Evolutionary conservation across 805 yeast genomes (phyloP).

Genomic region (Kodamaea fukazawae): DNA sequence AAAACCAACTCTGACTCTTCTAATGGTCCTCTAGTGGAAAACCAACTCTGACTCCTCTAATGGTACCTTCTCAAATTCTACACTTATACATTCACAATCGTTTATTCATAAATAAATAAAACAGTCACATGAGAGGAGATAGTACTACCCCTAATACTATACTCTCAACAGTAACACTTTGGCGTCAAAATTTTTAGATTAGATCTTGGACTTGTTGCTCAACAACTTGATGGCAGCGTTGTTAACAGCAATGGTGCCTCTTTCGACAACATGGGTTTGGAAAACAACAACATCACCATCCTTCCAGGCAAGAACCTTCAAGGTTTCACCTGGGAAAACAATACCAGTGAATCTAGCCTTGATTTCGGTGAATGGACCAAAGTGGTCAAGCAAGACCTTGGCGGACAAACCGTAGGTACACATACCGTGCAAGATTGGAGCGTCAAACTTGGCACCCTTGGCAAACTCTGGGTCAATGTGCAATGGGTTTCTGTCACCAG

Average conservation of each 20-base stretch:
- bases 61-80: too few relatives aligned
- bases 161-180: slow-evolving; percentile 1
- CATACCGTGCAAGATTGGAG: slow-evolving; percentile 91
- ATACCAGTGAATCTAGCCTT: slow-evolving; percentile 88
- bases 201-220: slow-evolving; percentile 40
- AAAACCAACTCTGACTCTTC: too few relatives aligned
- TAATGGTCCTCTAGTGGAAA: too few relatives aligned
- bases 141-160: too few relatives aligned
- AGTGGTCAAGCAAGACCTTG: slow-evolving; percentile 73
- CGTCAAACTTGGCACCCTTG: slow-evolving; percentile 75
- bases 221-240: slow-evolving; percentile 76
- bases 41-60: too few relatives aligned
- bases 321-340: slow-evolving; percentile 92
- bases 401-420: slow-evolving; percentile 82
- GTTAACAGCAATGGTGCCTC: slow-evolving; percentile 74
- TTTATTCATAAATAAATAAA: too few relatives aligned
- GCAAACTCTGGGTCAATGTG: slow-evolving; percentile 94
- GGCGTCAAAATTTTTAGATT: slow-evolving; percentile 9
- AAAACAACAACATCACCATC: slow-evolving; percentile 66
- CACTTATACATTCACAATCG: background rate
- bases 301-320: slow-evolving; percentile 83
- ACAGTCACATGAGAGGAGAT: too few relatives aligned
- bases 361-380: slow-evolving; percentile 77
- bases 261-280: slow-evolving; percentile 78
- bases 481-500: slow-evolving; percentile 93